Percentiles rank a stretch among this genome's conserved stretches.
phyloP scores from a whole-genome alignment of 2,329 filamentous ascomycete genomes.

The Dactylellina drechsleri region DNA sequence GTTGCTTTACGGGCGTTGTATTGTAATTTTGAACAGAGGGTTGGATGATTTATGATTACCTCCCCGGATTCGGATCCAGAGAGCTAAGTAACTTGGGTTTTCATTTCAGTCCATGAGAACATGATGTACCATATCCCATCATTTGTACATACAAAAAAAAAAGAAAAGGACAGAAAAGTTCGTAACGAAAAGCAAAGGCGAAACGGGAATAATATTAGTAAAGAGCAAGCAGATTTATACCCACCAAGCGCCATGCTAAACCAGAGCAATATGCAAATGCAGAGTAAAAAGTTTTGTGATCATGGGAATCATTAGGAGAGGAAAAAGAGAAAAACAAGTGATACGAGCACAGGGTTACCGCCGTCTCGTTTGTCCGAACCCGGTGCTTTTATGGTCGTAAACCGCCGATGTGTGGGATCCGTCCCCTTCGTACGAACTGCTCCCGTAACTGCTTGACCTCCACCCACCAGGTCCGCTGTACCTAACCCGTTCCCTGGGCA shows the following conservation, averaged over 20 bases:
- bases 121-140: conserved; percentile 6
- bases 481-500: conserved; percentile 12
- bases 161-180: background rate
- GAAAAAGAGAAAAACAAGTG: background rate
- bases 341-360: conserved; percentile 12
- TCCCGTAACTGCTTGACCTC: conserved; percentile 47
- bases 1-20: too few species aligned
- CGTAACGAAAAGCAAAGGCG: background rate
- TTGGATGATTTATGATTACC: too few species aligned
- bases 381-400: conserved; percentile 48
- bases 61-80: too few species aligned
- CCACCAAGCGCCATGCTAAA: conserved; percentile 51
- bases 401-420: conserved; percentile 18
- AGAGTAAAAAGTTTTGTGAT: conserved; percentile 1
- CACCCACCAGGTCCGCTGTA: conserved; percentile 33
- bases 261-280: conserved; percentile 20
- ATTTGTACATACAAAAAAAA: conserved; percentile 20
- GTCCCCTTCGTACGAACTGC: conserved; percentile 44
- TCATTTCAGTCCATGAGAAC: conserved; percentile 2
- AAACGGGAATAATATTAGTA: conserved; percentile 5
- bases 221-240: conserved; percentile 36
- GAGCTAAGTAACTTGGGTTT: background rate
- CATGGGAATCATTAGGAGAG: conserved; percentile 4
- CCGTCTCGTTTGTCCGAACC: conserved; percentile 42
- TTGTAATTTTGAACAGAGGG: too few species aligned